These are phyloP conservation scores for Fraxinus floribunda DNA, from an alignment of 305 asterid species.

Conservation along the genomic window DNA sequence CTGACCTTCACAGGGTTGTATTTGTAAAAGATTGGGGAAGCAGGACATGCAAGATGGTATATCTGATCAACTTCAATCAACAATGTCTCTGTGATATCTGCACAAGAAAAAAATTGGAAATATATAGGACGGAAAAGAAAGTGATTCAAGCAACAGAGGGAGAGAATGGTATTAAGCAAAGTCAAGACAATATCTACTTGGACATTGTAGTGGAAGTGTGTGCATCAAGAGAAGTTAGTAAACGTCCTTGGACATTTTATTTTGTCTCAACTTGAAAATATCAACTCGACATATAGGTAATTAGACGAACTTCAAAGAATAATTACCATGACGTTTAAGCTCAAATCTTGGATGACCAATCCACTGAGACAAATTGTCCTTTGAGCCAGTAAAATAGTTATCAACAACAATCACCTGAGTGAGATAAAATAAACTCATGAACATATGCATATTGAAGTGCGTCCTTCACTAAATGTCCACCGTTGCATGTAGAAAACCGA, in stretches of 20 bases:
- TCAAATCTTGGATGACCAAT: constrained; percentile 97
- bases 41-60: constrained; percentile 99
- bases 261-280: constrained; percentile 8
- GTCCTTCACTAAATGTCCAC: neutral
- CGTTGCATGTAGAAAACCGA: neutral
- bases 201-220: neutral
- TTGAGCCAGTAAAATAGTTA: constrained; percentile 92
- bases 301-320: constrained; percentile 20
- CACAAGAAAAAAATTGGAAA: constrained; percentile 11
- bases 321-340: constrained; percentile 89
- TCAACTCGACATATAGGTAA: neutral
- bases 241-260: constrained; percentile 7
- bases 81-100: constrained; percentile 91
- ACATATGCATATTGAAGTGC: neutral
- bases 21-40: constrained; percentile 96
- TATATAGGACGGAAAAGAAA: neutral
- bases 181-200: constrained; percentile 6
- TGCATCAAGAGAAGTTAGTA: constrained; percentile 18
- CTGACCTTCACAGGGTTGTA: constrained; percentile 94
- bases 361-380: constrained; percentile 88
- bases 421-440: neutral
- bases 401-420: constrained; percentile 85
- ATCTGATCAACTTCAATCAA: constrained; percentile 86
- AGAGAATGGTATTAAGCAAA: neutral
- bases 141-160: neutral